Base-by-base conservation (phyloP, 768 basidiomycete genomes). In the Kwoniella newhampshirensis region DNA sequence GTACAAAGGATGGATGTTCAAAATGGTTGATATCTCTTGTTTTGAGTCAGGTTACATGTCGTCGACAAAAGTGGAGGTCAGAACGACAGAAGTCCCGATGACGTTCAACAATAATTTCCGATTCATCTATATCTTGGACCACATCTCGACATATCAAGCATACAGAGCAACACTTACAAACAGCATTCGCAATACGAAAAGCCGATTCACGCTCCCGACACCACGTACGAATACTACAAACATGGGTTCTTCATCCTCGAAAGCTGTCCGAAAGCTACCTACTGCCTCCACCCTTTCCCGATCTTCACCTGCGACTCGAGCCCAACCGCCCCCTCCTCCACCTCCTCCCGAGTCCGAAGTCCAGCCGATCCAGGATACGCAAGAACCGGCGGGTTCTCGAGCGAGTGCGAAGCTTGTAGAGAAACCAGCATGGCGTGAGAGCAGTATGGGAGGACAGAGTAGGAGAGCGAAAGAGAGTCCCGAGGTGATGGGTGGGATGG, bases 191-290 rank as follows among this genome's bases (percentile, higher is more conserved):
- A 43, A 43, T 9, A 43, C 7, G 41, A 8, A 43, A 43, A 43
- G 11, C 18, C 23, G 42, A n/a, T n/a, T n/a, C n/a, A n/a, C n/a
- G n/a, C n/a, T n/a, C n/a, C n/a, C n/a, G n/a, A n/a, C n/a, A n/a
- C n/a, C n/a, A n/a, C n/a, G n/a, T n/a, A n/a, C n/a, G n/a, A n/a
- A n/a, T n/a, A n/a, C n/a, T n/a, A n/a, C 20, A 40, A 5, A 28
- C 42, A 75, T 75, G 74, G 74, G 74, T 17, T 59, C 66, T 6
- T 64, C 69, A 54, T 39, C 69, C 2, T 71, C 69, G 21, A 75
- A 75, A 59, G 51, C 68, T 12, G 64, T 52, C 9, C 45, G 74
- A 23, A 72, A 66, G 46, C 60, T 75, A 37, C 74, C 74, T 12
- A 75, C 73, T 13, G 7, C 51, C 56, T 27, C 57, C 60, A 44